Percentiles rank a stretch among this genome's conserved stretches.
phyloP scores from a whole-genome alignment of 768 basidiomycete genomes.

The Pulveroboletus frians region DNA sequence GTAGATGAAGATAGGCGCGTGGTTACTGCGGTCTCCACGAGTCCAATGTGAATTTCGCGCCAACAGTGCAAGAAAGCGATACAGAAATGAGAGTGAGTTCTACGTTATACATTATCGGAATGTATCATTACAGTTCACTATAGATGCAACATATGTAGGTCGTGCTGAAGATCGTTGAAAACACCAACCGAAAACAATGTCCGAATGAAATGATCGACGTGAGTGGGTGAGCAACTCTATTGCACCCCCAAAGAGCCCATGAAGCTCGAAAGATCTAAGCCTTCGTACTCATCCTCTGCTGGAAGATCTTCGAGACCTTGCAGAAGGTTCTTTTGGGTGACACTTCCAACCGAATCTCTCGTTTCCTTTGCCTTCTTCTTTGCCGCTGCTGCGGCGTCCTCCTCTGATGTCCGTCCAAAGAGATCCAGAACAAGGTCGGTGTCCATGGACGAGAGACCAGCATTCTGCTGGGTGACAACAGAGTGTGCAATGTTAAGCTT shows the following conservation, averaged over 20 bases:
- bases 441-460: slow-evolving; percentile 91
- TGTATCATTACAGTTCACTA: slow-evolving; percentile 33
- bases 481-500: slow-evolving; percentile 98
- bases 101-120: slow-evolving; percentile 32
- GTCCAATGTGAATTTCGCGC: background rate
- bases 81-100: slow-evolving; percentile 12
- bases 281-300: slow-evolving; percentile 88
- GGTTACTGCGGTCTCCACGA: background rate
- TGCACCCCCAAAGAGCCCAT: slow-evolving; percentile 72
- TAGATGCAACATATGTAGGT: slow-evolving; percentile 31
- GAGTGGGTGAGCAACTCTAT: slow-evolving; percentile 19
- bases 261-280: slow-evolving; percentile 80
- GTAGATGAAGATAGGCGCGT: background rate
- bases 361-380: slow-evolving; percentile 48
- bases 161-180: slow-evolving; percentile 11
- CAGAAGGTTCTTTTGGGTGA: slow-evolving; percentile 77
- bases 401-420: slow-evolving; percentile 72
- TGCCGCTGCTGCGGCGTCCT: slow-evolving; percentile 54
- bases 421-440: slow-evolving; percentile 95
- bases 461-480: slow-evolving; percentile 95
- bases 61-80: slow-evolving; percentile 15
- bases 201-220: slow-evolving; percentile 15
- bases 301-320: slow-evolving; percentile 90
- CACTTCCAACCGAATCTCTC: slow-evolving; percentile 50
- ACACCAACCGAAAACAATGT: slow-evolving; percentile 11